Evolutionary conservation across 495 filamentous ascomycete genomes (phyloP), one percentile per base, ranked within the genome.

Genomic region (Lasiosphaeriaceae sp.): DNA sequence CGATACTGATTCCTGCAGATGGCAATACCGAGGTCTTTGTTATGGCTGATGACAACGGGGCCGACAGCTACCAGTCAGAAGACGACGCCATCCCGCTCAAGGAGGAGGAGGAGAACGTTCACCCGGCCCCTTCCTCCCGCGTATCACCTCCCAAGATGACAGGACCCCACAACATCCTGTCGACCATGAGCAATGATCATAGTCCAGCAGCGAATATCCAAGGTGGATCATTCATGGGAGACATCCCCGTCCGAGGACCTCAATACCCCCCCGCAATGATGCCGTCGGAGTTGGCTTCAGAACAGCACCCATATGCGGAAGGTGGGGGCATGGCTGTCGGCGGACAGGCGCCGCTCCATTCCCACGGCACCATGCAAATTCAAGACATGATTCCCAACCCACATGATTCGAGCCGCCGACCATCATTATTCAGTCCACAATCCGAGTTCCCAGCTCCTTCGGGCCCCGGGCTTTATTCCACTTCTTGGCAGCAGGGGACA

Each of bases 11-110:
- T 50, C 31, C 44, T 11, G 16, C 50, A 78, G 77, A 77, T 50
- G 70, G 50, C 24, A 62, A 61, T 9, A 74, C 73, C 24, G 59
- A 68, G n/a, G 61, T 77, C 19, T 69, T 67, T n/a, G 71, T 80
- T 45, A 71, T 64, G 59, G 60, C 62, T 4, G 68, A 71, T 9
- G 68, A 70, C 59, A 68, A 65, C 47, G 55, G 59, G 4, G 55
- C 64, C 41, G 61, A 65, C 20, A 59, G 48, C 43, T 68, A 64
- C 55, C 61, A 56, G 19, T 72, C 61, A 11, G 69, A 63, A 37
- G 61, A 68, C 35, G 74, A 77, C 5, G 16, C 20, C 20, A 7
- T 8, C 6, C 45, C 52, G 51, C 17, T 53, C 56, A 37, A 61
- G 49, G 47, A 65, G 55, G 65, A 71, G 14, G 62, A 62, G 19